Evolutionary conservation across 805 yeast species (phyloP), one percentile per base, ranked within the genome.

Genomic region (Yarrowia sp.): DNA sequence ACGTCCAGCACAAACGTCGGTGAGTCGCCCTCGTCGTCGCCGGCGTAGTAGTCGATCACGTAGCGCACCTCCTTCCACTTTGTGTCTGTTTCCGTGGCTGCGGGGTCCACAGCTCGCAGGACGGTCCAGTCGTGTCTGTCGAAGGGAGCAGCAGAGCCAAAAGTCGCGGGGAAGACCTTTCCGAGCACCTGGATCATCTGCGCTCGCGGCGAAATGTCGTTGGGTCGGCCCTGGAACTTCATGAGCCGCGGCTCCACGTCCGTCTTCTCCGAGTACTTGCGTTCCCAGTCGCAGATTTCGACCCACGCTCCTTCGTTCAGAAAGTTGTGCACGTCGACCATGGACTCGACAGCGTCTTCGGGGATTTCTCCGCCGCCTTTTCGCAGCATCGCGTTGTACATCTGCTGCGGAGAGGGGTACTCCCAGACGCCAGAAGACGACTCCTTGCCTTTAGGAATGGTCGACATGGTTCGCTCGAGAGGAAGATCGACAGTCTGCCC

Each of bases 111-210:
- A 12, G 83, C 78, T 69, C 99, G 81, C 67, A 93, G 78, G 5
- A 94, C 97, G 2, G 96, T 88, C 99, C 99, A 94, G 76, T 94
- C 99, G 70, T 94, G 99, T 73, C 99, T 84, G 74, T 94, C 99
- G 70, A 94, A 94, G 6, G 99, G 99, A 4, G 96, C 90, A 65
- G 87, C 87, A 0, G 85, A 75, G 64, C 84, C 86, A 75, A 84
- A 93, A 10, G 80, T 78, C 14, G 79, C 76, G 1, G 99, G 98
- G 77, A 87, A 87, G 1, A 85, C 24, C 66, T 82, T 80, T 12
- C 93, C 86, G 66, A 94, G 73, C 61, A 76, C 72, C 67, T 87
- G 81, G 70, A 85, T 84, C 76, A 83, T 74, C 66, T 81, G 79
- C 0, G 98, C 98, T 46, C 96, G 80, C 13, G 99, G 99, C 1